Conservation (phyloP, 2,329 filamentous ascomycete genomes). For the Eutypella sp. region DNA sequence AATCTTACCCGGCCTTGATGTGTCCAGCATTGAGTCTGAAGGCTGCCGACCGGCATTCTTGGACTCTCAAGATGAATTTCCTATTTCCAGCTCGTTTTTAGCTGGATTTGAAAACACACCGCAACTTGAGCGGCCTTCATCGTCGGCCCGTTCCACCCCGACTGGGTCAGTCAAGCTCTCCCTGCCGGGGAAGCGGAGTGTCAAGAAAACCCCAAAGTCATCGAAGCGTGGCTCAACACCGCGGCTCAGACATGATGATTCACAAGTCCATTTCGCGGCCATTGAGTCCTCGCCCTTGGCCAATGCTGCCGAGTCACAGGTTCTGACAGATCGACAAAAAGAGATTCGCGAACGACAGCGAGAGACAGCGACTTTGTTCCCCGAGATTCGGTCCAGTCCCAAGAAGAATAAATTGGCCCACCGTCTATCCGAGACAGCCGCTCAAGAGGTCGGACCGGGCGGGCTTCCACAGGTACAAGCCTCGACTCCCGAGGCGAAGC, state of each 20-base stretch:
- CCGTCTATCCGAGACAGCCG: slow-evolving; percentile 3
- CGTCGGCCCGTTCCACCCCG: slow-evolving; percentile 26
- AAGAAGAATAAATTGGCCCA: slow-evolving; percentile 16
- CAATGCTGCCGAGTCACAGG: slow-evolving; percentile 58
- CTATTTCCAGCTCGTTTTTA: slow-evolving; percentile 22
- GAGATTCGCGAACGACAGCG: slow-evolving; percentile 72
- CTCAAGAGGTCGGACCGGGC: slow-evolving; percentile 2
- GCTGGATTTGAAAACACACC: slow-evolving; percentile 8
- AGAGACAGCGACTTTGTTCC: slow-evolving; percentile 62
- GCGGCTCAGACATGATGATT: slow-evolving; percentile 70
- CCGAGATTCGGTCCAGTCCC: slow-evolving; percentile 56
- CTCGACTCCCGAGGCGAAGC: slow-evolving; percentile 41
- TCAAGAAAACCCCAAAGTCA: slow-evolving; percentile 23
- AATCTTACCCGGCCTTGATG: slow-evolving; percentile 38
- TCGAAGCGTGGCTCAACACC: slow-evolving; percentile 39
- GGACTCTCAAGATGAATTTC: slow-evolving; percentile 45
- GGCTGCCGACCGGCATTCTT: slow-evolving; percentile 38
- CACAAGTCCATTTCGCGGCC: slow-evolving; percentile 71
- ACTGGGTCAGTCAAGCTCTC: slow-evolving; percentile 28
- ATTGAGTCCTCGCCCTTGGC: slow-evolving; percentile 54
- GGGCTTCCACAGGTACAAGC: slow-evolving; percentile 19
- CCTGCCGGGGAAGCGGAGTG: slow-evolving; percentile 20
- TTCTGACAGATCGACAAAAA: slow-evolving; percentile 72
- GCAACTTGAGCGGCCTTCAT: slow-evolving; percentile 15
- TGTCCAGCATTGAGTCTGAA: slow-evolving; percentile 32